A percentile compares a stretch with the other conserved stretches of the same genome.
These are phyloP conservation scores for Blastobotrys chiropterorum DNA, from an alignment of 805 yeast species.

Conservation along the genomic window DNA sequence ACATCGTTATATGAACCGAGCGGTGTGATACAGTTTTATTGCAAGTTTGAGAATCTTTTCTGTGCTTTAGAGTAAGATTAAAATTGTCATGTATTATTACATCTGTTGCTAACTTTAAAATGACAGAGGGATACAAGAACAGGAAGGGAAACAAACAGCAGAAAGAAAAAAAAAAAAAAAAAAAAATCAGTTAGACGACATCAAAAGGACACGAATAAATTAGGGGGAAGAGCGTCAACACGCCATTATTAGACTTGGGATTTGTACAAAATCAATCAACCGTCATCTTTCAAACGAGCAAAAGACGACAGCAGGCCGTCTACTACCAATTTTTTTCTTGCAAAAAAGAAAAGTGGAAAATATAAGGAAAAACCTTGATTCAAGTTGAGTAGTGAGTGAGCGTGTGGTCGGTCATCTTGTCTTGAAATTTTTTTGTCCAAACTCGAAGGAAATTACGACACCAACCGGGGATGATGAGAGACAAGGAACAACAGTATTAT, in stretches of 20 bases:
- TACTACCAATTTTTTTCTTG: too few relatives aligned
- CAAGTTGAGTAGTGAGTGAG: background rate
- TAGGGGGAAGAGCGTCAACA: background rate
- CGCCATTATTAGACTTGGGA: background rate
- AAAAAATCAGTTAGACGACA: background rate
- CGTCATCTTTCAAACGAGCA: too few relatives aligned
- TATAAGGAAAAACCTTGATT: background rate
- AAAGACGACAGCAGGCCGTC: too few relatives aligned
- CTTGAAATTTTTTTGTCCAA: background rate
- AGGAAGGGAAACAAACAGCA: background rate
- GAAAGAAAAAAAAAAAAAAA: background rate
- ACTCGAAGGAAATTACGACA: too few relatives aligned
- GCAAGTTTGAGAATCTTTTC: background rate
- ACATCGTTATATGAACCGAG: too few relatives aligned
- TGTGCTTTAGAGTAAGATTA: background rate
- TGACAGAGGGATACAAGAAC: background rate
- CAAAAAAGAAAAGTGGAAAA: background rate
- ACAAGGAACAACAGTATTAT: background rate
- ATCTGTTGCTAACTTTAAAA: background rate
- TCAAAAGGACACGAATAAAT: background rate
- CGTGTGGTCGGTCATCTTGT: background rate
- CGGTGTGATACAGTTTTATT: background rate
- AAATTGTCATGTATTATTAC: background rate
- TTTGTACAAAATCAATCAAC: too few relatives aligned
- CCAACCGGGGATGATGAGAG: background rate